Base-by-base conservation (phyloP, 2,329 filamentous ascomycete genomes). In the Aureobasidium pullulans region DNA sequence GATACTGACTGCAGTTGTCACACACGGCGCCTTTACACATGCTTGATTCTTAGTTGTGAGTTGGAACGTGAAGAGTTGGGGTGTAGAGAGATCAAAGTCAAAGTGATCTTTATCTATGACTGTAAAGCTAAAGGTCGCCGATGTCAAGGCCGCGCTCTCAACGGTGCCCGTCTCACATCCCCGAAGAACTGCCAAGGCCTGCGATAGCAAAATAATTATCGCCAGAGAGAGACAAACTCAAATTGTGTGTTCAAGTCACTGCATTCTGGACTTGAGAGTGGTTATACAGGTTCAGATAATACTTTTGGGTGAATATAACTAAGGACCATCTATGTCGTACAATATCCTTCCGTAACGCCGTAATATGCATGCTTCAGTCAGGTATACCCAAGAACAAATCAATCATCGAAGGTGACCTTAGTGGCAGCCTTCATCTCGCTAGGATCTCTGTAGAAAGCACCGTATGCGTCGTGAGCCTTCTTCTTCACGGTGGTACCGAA, bases 401-500 rank as follows among this genome's bases (percentile, higher is more conserved):
- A 72, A 31, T 56, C 50, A 62, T 96, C 90, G 77, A 96, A 96
- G 48, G 85, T 92, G 71, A 96, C 96, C 80, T 96, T 96, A 60
- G 88, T 94, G 31, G 89, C 86, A 73, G 89, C 87, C 76, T 93
- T 88, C 72, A 83, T 89, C 73, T 86, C 86, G n/a, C 60, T 56
- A 8, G 89, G 85, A 67, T 96, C 90, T 76, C 94, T 96, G 81
- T 89, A 96, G 72, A 97, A 97, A 34, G 91, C 90, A 60, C 94
- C 94, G 71, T 97, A 99, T 49, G 89, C 88, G 69, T 91, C 89
- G 76, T 99, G 94, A 50, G 86, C 84, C 90, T 97, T 97, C 84
- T 96, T 96, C 84, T 97, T 99, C 56, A 99, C 94, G 0, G 93
- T 97, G 23, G 91, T 96, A 68, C 94, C 94, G 67, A 96, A 99